Percentiles rank a stretch among this genome's conserved stretches.
These are phyloP conservation scores for Penicillium chermesinum DNA, from an alignment of 495 filamentous ascomycete genomes.

Conservation along the genomic window DNA sequence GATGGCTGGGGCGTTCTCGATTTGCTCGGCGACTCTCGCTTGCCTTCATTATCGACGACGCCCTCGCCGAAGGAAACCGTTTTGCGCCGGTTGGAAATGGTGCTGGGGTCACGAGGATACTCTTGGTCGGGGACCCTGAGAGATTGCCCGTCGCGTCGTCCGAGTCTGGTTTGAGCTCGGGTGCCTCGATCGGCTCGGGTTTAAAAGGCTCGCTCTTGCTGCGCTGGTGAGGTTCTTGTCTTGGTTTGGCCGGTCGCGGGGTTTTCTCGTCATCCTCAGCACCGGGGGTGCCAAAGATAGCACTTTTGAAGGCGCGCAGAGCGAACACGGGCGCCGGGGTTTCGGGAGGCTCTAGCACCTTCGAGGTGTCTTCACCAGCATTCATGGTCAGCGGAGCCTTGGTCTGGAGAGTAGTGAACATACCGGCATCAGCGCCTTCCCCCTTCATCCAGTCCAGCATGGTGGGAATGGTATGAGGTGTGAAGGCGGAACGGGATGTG, in stretches of 20 bases:
- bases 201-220: conserved; percentile 20
- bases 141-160: conserved; percentile 30
- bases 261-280: conserved; percentile 35
- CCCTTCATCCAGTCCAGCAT: conserved; percentile 55
- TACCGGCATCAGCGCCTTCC: conserved; percentile 34
- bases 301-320: conserved; percentile 84
- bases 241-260: conserved; percentile 11
- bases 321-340: conserved; percentile 94
- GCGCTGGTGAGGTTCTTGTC: conserved; percentile 17
- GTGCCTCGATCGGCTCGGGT: conserved; percentile 13
- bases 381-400: conserved; percentile 6
- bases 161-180: conserved; percentile 21
- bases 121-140: conserved; percentile 60
- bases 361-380: conserved; percentile 29
- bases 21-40: conserved; percentile 33
- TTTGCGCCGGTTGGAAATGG: conserved; percentile 70
- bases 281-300: conserved; percentile 81
- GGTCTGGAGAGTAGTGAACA: conserved; percentile 3
- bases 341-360: conserved; percentile 63
- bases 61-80: conserved; percentile 83
- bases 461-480: not conserved
- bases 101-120: conserved; percentile 91
- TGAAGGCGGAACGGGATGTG: not conserved
- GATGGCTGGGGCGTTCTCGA: conserved; percentile 38
- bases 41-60: conserved; percentile 57